Percentiles rank a stretch among this genome's conserved stretches.
Conservation (phyloP, 495 filamentous ascomycete species). For the Talaromyces stipitatus region DNA sequence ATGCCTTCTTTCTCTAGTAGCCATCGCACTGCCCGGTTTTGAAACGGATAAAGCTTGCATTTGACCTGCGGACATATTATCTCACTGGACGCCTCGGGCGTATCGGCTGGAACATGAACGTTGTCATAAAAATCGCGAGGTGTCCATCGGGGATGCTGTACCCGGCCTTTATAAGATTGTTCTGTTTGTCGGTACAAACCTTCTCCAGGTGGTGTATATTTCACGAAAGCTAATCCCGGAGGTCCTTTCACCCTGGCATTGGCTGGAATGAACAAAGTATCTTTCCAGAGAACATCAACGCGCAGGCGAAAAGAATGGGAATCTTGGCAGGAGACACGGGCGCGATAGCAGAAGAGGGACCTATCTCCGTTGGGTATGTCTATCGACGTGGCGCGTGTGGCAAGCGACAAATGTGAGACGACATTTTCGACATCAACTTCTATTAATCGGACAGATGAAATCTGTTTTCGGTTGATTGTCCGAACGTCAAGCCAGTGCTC, state of each 20-base stretch:
- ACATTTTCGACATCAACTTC: background rate
- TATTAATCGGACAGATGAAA: background rate
- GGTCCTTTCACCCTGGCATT: slow-evolving; percentile 12
- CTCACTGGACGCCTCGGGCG: slow-evolving; percentile 24
- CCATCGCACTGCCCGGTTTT: slow-evolving; percentile 65
- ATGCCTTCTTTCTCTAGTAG: slow-evolving; percentile 54
- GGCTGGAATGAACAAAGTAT: slow-evolving; percentile 26
- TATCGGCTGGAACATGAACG: slow-evolving; percentile 49
- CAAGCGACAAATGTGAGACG: slow-evolving; percentile 4
- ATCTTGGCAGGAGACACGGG: slow-evolving; percentile 3
- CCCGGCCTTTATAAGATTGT: background rate
- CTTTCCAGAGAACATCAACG: slow-evolving; percentile 28
- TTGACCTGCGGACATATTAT: slow-evolving; percentile 34
- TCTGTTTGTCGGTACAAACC: background rate
- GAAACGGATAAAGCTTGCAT: slow-evolving; percentile 61
- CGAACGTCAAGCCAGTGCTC: slow-evolving; percentile 5
- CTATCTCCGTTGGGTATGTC: background rate
- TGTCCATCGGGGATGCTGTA: slow-evolving; percentile 26
- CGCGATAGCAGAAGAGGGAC: background rate
- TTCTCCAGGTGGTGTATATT: slow-evolving; percentile 23
- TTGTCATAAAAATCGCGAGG: slow-evolving; percentile 58
- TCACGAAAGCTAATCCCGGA: slow-evolving; percentile 17
- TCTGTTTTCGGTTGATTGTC: background rate
- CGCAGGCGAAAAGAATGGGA: slow-evolving; percentile 19
- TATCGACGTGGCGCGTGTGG: background rate